These are phyloP conservation scores for Melanogaster broomeanus DNA, from an alignment of 768 basidiomycete genomes.

Conservation along the genomic window DNA sequence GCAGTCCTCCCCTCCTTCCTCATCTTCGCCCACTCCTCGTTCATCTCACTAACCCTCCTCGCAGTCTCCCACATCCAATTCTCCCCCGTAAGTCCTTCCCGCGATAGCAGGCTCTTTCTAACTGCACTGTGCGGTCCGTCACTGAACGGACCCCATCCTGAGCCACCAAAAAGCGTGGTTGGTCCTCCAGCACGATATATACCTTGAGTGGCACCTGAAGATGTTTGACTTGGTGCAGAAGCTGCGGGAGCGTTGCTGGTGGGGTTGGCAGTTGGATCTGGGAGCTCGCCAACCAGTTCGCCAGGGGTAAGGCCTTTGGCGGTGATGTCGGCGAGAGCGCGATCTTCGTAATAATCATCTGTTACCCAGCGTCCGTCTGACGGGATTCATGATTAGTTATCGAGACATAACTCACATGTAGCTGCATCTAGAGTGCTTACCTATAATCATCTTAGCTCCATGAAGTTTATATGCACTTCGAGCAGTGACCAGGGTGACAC, in stretches of 20 bases:
- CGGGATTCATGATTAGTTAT: neutral
- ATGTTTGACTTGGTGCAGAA: slow-evolving; percentile 25
- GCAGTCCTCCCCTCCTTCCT: slow-evolving; percentile 54
- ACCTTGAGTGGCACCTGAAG: slow-evolving; percentile 54
- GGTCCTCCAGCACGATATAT: slow-evolving; percentile 91
- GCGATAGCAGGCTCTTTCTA: slow-evolving; percentile 71
- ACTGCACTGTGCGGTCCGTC: slow-evolving; percentile 86
- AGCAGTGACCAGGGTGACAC: slow-evolving; percentile 91
- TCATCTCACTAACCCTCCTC: slow-evolving; percentile 60
- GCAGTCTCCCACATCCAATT: slow-evolving; percentile 93
- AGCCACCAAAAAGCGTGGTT: slow-evolving; percentile 86
- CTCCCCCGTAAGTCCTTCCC: slow-evolving; percentile 82
- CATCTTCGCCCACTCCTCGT: slow-evolving; percentile 62
- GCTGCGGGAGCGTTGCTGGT: slow-evolving; percentile 43
- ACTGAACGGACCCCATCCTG: slow-evolving; percentile 85
- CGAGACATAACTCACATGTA: neutral
- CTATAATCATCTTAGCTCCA: slow-evolving; percentile 86
- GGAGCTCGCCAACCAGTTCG: slow-evolving; percentile 80
- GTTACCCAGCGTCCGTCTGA: slow-evolving; percentile 89
- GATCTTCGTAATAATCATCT: slow-evolving; percentile 96
- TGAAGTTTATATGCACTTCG: slow-evolving; percentile 93
- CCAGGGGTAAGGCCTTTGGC: slow-evolving; percentile 83
- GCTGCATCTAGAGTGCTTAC: slow-evolving; percentile 43
- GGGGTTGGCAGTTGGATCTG: slow-evolving; percentile 63
- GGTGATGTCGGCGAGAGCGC: slow-evolving; percentile 71